Conservation (phyloP, 805 yeast species). For the Lipomyces sp. region DNA sequence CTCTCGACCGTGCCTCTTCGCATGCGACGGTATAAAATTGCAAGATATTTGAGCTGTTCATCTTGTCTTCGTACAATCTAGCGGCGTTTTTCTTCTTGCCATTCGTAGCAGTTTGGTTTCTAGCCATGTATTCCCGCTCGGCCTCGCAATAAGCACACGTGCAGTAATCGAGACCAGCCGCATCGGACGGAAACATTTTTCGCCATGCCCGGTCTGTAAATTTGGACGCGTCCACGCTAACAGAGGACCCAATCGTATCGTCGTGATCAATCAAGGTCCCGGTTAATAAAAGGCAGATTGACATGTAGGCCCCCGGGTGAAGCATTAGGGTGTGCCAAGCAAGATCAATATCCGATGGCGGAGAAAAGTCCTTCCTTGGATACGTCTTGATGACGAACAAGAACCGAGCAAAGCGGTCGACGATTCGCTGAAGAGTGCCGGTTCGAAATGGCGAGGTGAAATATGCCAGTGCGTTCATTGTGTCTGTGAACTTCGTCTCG, state of each 20-base stretch:
- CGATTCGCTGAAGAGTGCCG: conserved; percentile 6
- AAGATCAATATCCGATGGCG: conserved; percentile 28
- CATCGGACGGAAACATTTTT: no score
- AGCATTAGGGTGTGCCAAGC: conserved; percentile 32
- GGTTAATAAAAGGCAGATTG: background rate
- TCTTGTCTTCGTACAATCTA: no score
- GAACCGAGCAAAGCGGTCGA: conserved; percentile 15
- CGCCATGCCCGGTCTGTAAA: no score
- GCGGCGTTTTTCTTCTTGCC: no score
- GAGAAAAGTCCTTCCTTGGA: conserved; percentile 15
- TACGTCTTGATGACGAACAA: conserved; percentile 4
- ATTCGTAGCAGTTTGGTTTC: no score
- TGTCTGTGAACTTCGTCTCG: conserved; percentile 22
- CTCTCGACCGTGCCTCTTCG: no score
- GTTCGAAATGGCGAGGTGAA: conserved; percentile 21
- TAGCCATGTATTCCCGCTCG: no score
- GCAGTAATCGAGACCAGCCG: no score
- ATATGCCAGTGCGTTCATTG: conserved; percentile 28
- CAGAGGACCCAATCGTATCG: background rate
- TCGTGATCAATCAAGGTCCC: conserved; percentile 11
- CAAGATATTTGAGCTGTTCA: no score
- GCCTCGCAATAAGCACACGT: no score
- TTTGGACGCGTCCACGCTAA: no score
- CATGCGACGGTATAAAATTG: no score
- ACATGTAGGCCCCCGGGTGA: conserved; percentile 7